Conservation (phyloP, 805 yeast genomes). For the Lipomyces yamadae region DNA sequence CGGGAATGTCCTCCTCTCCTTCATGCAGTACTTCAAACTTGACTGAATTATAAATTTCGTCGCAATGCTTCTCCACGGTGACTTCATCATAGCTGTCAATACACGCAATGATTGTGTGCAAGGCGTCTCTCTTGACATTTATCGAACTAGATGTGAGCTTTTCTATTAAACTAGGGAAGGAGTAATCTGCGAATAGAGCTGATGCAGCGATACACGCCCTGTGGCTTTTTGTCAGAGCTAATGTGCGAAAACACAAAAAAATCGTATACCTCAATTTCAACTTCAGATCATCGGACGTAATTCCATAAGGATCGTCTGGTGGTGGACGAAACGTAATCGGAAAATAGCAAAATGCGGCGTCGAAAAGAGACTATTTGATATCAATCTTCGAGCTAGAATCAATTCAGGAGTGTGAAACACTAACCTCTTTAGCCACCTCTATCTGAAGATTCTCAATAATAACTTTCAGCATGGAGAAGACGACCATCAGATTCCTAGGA, state of each 20-base stretch:
- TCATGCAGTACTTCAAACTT: constrained; percentile 88
- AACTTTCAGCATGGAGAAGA: constrained; percentile 60
- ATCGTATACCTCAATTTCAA: constrained; percentile 48
- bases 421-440: constrained; percentile 43
- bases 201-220: constrained; percentile 67
- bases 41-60: constrained; percentile 80
- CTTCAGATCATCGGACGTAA: constrained; percentile 75
- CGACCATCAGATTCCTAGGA: constrained; percentile 79
- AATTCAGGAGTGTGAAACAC: not conserved
- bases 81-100: constrained; percentile 56
- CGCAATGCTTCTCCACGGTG: constrained; percentile 65
- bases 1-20: constrained; percentile 56
- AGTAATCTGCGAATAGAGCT: constrained; percentile 67
- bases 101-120: constrained; percentile 64
- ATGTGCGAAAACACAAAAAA: not conserved
- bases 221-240: not conserved
- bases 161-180: constrained; percentile 76
- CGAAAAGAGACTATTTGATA: constrained; percentile 65
- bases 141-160: constrained; percentile 79
- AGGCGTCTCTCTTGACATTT: constrained; percentile 69
- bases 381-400: not conserved
- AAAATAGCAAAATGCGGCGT: constrained; percentile 89
- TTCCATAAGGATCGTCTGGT: constrained; percentile 83
- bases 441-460: constrained; percentile 53
- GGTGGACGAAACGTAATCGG: constrained; percentile 90